These are phyloP conservation scores for Phoma sp. DNA, from an alignment of 2,329 filamentous ascomycete genomes.

Conservation along the genomic window DNA sequence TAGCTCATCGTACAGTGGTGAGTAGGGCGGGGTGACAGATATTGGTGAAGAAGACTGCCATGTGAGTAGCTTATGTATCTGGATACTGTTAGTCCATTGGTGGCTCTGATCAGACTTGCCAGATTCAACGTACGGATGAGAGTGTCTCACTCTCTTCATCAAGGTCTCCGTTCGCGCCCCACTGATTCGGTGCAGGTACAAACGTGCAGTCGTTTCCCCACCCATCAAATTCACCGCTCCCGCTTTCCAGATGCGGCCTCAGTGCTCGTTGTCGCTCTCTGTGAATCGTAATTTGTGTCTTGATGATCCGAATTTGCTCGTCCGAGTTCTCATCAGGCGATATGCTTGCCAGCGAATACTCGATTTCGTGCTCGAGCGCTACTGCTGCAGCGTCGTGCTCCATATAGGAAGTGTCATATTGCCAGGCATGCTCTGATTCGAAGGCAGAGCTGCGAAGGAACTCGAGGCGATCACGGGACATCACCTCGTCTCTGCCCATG, in stretches of 20 bases:
- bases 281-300: conserved; percentile 46
- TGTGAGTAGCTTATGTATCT: conserved; percentile 47
- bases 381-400: conserved; percentile 45
- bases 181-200: conserved; percentile 46
- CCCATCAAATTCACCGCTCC: conserved; percentile 43
- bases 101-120: not conserved
- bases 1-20: conserved; percentile 36
- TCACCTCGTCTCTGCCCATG: conserved; percentile 35
- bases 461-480: conserved; percentile 40
- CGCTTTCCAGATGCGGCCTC: conserved; percentile 45
- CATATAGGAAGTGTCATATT: conserved; percentile 45
- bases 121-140: conserved; percentile 37
- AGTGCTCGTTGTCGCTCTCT: conserved; percentile 42
- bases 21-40: conserved; percentile 34
- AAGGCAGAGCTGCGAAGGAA: conserved; percentile 46
- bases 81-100: conserved; percentile 8
- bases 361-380: conserved; percentile 43
- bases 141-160: conserved; percentile 47
- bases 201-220: conserved; percentile 47
- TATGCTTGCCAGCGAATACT: conserved; percentile 39
- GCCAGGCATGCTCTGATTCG: conserved; percentile 46
- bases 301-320: conserved; percentile 42
- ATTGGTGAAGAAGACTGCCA: conserved; percentile 45
- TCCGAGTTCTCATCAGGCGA: conserved; percentile 46
- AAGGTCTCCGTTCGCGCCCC: conserved; percentile 46